Base-by-base conservation (phyloP, 306 rosid species). In the Vachellia collinsii region DNA sequence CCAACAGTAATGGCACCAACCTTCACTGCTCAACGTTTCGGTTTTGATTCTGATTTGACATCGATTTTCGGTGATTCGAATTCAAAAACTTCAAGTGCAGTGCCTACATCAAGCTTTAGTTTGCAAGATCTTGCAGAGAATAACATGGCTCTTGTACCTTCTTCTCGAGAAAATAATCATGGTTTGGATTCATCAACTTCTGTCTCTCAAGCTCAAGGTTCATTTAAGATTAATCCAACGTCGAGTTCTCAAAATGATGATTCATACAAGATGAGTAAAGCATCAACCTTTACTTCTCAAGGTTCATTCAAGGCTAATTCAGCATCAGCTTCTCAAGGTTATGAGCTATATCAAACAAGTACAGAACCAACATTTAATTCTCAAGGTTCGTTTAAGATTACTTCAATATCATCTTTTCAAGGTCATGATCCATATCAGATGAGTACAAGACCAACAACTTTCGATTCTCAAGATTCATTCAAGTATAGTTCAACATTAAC, bases 1-100 rank as follows among this genome's bases (percentile, higher is more conserved):
- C 54, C 54, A 42, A 44, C 56, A n/a, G 19, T 10, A 20, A 61
- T 61, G 58, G 59, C 47, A 62, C 59, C 79, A 44, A 44, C 79
- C 44, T 23, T 76, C 59, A 61, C n/a, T 59, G n/a, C 23, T 23
- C 16, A 42, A 7, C 6, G 41, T 44, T 70, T 58, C 23, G 9
- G 11, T 70, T 70, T 50, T 47, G 56, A 59, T 4, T 23, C n/a
- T 2, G 47, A 58, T 22, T 41, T 42, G 29, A 50, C 42, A 3
- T 67, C 51, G 14, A 46, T 6, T 23, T 70, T 70, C 25, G 75
- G 58, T 46, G 59, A 46, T 41, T 25, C 46, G 7, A 23, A 70
- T 43, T 22, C 3, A 3, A 43, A 70, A 19, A 22, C 5, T 3
- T 42, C 17, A 8, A 4, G 56, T 70, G 38, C 12, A 44, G 3